These are phyloP conservation scores for Candida railenensis DNA, from an alignment of 805 yeast species.

Conservation along the genomic window DNA sequence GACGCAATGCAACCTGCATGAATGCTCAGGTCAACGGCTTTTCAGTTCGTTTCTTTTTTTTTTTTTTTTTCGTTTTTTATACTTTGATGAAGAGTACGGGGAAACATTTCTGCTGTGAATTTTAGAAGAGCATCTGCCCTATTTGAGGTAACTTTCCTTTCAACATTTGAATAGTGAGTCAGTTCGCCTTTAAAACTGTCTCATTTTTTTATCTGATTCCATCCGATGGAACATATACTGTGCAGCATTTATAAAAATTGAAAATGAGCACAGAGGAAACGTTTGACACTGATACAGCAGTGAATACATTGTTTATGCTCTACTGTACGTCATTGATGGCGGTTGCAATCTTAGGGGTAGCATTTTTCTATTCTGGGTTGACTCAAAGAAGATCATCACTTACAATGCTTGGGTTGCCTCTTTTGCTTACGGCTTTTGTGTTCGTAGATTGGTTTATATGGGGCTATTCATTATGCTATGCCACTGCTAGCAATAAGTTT, in stretches of 20 bases:
- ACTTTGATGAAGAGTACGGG: too few relatives aligned
- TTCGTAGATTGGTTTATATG: conserved; percentile 44
- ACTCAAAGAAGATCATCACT: conserved; percentile 42
- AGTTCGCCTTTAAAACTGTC: too few relatives aligned
- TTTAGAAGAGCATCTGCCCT: too few relatives aligned
- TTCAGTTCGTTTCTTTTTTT: too few relatives aligned
- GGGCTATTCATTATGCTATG: conserved; percentile 43
- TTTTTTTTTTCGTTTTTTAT: too few relatives aligned
- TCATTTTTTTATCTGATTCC: too few relatives aligned
- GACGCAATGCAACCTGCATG: too few relatives aligned
- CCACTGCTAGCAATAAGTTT: conserved; percentile 30
- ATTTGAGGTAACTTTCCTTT: not conserved
- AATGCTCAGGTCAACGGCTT: too few relatives aligned
- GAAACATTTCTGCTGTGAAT: too few relatives aligned
- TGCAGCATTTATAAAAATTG: too few relatives aligned
- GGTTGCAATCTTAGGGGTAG: conserved; percentile 32
- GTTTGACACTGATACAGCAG: conserved; percentile 7
- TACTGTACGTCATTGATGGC: conserved; percentile 33
- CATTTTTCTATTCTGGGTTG: conserved; percentile 42
- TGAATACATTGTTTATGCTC: conserved; percentile 35
- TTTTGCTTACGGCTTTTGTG: conserved; percentile 28
- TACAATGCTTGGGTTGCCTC: conserved; percentile 38
- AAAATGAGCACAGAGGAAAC: not conserved
- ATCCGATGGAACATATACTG: not conserved
- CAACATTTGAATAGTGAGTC: too few relatives aligned